Conservation (phyloP, 352 stramenopile genomes). For the Phytophthora melonis region DNA sequence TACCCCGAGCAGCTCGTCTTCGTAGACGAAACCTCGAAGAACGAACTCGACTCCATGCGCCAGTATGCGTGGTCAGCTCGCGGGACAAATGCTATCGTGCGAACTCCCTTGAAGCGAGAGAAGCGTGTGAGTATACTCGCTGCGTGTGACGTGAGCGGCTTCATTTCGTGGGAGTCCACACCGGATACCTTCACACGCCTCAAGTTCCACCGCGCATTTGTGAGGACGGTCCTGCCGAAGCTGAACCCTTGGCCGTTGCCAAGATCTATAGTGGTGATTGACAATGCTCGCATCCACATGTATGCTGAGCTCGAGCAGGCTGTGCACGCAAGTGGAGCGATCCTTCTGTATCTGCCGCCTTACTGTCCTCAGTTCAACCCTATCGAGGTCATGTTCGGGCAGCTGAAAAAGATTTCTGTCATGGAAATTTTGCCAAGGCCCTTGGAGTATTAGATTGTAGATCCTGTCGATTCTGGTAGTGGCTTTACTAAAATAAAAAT, state of each 20-base stretch:
- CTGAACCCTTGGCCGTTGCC: slow-evolving; percentile 2
- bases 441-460: too few relatives aligned
- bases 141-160: slow-evolving; percentile 14
- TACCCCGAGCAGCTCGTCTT: slow-evolving; percentile 2
- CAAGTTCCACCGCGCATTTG: slow-evolving; percentile 12
- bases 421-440: too few relatives aligned
- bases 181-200: slow-evolving; percentile 12
- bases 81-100: background rate
- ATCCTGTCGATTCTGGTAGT: too few relatives aligned
- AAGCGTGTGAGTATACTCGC: slow-evolving; percentile 20
- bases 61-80: background rate
- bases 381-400: background rate
- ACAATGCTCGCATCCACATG: background rate
- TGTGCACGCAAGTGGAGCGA: background rate
- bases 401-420: too few relatives aligned
- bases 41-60: background rate
- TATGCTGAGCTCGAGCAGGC: background rate
- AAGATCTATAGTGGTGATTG: background rate
- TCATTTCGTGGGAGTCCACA: slow-evolving; percentile 14
- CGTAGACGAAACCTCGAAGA: slow-evolving; percentile 1
- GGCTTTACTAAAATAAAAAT: too few relatives aligned
- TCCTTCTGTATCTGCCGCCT: background rate
- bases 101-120: background rate
- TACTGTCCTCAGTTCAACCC: background rate
- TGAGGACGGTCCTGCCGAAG: background rate